Evolutionary conservation across 176 grass and related monocot species (phyloP).

Genomic region (Dactylis glomerata): DNA sequence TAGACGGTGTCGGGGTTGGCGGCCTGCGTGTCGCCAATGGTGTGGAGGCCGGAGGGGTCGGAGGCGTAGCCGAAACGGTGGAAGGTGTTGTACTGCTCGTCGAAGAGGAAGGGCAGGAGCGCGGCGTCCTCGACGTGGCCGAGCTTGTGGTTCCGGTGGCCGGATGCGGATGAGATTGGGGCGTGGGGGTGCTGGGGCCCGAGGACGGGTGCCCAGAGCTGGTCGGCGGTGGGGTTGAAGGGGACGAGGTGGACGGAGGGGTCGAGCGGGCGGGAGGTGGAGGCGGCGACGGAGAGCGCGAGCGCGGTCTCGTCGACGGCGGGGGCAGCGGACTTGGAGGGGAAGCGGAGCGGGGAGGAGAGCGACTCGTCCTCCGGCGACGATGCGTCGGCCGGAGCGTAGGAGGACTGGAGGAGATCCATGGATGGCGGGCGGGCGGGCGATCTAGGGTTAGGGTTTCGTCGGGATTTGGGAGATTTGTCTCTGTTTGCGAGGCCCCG

Average conservation of each 20-base stretch:
- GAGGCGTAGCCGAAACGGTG: conserved; percentile 88
- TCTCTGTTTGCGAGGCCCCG: not conserved
- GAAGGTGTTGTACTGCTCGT: conserved; percentile 98
- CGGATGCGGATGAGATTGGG: conserved; percentile 59
- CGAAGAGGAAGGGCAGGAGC: conserved; percentile 89
- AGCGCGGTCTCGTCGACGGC: conserved; percentile 85
- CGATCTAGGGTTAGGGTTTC: conserved; percentile 38
- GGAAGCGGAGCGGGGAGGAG: conserved; percentile 70
- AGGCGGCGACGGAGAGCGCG: conserved; percentile 57
- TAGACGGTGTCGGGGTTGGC: conserved; percentile 70
- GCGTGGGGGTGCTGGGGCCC: conserved; percentile 78
- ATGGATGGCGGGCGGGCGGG: conserved; percentile 50
- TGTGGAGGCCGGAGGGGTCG: conserved; percentile 80
- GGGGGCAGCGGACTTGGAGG: conserved; percentile 75
- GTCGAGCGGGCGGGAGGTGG: conserved; percentile 64
- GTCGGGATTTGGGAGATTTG: conserved; percentile 11
- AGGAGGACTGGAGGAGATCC: conserved; percentile 81
- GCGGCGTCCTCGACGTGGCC: conserved; percentile 89
- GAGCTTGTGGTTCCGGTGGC: conserved; percentile 96
- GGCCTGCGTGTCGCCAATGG: conserved; percentile 59
- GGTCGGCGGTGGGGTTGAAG: conserved; percentile 94
- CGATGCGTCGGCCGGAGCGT: conserved; percentile 28
- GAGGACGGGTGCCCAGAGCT: conserved; percentile 86
- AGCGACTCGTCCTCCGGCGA: conserved; percentile 16
- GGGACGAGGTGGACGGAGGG: conserved; percentile 69